Percentiles rank a stretch among this genome's conserved stretches.
Conservation (phyloP, 164 flowering plant genomes). For the Piper betle region DNA sequence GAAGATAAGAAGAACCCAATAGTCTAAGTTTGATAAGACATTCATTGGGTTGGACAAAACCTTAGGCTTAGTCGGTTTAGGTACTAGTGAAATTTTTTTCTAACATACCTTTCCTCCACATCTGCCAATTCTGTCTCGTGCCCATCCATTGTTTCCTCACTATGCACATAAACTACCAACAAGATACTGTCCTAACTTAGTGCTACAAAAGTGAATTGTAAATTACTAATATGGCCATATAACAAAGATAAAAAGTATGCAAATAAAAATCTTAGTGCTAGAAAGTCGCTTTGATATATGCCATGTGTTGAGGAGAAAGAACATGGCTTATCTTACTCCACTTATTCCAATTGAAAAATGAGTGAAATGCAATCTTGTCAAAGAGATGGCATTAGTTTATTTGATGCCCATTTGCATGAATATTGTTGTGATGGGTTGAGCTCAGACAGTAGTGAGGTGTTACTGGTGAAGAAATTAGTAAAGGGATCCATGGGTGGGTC, state of each 20-base stretch:
- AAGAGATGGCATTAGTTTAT: slow-evolving; percentile 10
- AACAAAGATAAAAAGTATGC: neutral
- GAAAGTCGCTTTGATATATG: slow-evolving; percentile 7
- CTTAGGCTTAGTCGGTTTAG: neutral
- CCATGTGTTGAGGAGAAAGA: slow-evolving; percentile 6
- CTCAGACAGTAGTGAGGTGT: neutral
- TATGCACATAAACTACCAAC: neutral
- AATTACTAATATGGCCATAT: too few relatives aligned
- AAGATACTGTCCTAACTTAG: neutral
- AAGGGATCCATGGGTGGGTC: neutral
- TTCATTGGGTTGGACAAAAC: neutral
- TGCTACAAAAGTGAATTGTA: neutral
- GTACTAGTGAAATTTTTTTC: neutral
- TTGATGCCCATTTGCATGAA: slow-evolving; percentile 4
- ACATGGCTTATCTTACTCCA: slow-evolving; percentile 7
- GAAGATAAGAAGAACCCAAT: slow-evolving; percentile 10
- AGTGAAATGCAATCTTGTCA: neutral
- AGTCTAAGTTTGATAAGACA: slow-evolving; percentile 8
- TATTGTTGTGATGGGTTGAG: neutral
- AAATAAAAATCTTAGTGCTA: slow-evolving; percentile 1
- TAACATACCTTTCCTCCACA: neutral
- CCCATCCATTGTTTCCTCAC: slow-evolving; percentile 2
- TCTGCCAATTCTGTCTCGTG: neutral
- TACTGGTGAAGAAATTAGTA: neutral
- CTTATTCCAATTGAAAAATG: neutral